These are phyloP conservation scores for Ogataea trehaloabstinens DNA, from an alignment of 805 yeast genomes.

Conservation along the genomic window DNA sequence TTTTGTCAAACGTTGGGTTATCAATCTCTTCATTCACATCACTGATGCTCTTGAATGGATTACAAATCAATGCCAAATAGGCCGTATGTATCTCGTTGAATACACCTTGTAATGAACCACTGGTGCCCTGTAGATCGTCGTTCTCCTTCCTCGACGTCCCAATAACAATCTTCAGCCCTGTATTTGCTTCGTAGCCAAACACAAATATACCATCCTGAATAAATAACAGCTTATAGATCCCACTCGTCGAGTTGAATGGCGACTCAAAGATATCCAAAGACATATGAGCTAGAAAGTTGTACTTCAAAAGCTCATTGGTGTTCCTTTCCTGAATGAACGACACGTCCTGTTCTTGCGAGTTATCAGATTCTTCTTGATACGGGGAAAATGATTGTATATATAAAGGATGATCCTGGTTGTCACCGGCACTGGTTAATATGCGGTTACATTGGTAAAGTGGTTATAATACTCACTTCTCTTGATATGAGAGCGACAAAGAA, in stretches of 20 bases:
- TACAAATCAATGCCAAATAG: slow-evolving; percentile 55
- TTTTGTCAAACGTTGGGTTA: slow-evolving; percentile 28
- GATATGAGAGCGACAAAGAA: slow-evolving; percentile 59
- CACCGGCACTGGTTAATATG: too few relatives aligned
- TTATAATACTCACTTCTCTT: slow-evolving; percentile 43
- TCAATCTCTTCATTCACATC: slow-evolving; percentile 31
- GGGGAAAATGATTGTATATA: slow-evolving; percentile 55
- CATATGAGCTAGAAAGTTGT: slow-evolving; percentile 74
- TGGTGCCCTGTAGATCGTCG: slow-evolving; percentile 16
- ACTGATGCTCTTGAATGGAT: slow-evolving; percentile 53
- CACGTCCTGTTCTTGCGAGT: slow-evolving; percentile 12
- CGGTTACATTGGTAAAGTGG: too few relatives aligned
- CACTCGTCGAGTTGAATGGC: slow-evolving; percentile 27
- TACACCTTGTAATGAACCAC: slow-evolving; percentile 20
- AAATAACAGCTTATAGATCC: slow-evolving; percentile 49
- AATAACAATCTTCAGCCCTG: slow-evolving; percentile 63
- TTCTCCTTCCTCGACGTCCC: slow-evolving; percentile 44
- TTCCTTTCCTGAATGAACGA: slow-evolving; percentile 28
- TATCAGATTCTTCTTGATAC: slow-evolving; percentile 16
- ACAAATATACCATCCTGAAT: slow-evolving; percentile 66
- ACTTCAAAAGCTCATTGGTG: slow-evolving; percentile 51
- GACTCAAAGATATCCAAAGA: slow-evolving; percentile 67
- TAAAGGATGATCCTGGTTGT: slow-evolving; percentile 51
- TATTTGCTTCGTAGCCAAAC: slow-evolving; percentile 66
- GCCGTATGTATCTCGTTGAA: slow-evolving; percentile 49